These are phyloP conservation scores for Pythium phragmitis DNA, from an alignment of 352 stramenopile species.

Conservation along the genomic window DNA sequence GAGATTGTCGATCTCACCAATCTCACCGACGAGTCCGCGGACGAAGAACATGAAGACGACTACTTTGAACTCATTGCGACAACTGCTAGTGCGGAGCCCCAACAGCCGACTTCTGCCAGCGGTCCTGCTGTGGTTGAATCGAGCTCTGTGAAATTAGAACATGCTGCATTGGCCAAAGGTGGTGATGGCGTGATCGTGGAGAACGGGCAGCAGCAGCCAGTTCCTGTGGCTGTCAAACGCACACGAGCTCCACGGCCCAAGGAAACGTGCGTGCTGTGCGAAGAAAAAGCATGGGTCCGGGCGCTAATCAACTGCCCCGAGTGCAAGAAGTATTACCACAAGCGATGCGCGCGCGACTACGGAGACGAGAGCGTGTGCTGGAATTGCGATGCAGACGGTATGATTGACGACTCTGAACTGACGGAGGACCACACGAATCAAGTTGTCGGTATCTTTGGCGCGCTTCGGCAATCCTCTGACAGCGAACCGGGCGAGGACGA, in stretches of 20 bases:
- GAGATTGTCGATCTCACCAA: conserved; percentile 65
- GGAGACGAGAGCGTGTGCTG: conserved; percentile 70
- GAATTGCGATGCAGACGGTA: conserved; percentile 68
- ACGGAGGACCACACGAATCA: conserved; percentile 50
- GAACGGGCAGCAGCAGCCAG: neutral
- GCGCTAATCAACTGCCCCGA: conserved; percentile 41
- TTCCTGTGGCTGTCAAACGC: conserved; percentile 16
- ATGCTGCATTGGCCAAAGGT: neutral
- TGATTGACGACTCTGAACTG: conserved; percentile 79
- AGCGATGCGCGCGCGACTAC: conserved; percentile 64
- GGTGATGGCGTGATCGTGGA: neutral
- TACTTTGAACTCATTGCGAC: conserved; percentile 15
- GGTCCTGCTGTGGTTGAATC: neutral
- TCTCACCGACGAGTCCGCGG: conserved; percentile 49
- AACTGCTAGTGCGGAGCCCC: neutral
- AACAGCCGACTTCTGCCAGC: neutral
- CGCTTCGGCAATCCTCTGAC: conserved; percentile 34
- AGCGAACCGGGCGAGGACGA: conserved; percentile 22
- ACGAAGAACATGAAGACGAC: conserved; percentile 35
- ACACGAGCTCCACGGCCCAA: conserved; percentile 32
- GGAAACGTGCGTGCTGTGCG: conserved; percentile 60
- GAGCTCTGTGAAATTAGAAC: neutral
- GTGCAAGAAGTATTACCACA: conserved; percentile 74
- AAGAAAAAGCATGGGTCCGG: conserved; percentile 39
- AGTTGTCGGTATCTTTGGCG: conserved; percentile 43